A percentile compares a stretch with the other conserved stretches of the same genome.
Conservation (phyloP, 1,284 basidiomycete genomes). For the Ustilago xerochloae region DNA sequence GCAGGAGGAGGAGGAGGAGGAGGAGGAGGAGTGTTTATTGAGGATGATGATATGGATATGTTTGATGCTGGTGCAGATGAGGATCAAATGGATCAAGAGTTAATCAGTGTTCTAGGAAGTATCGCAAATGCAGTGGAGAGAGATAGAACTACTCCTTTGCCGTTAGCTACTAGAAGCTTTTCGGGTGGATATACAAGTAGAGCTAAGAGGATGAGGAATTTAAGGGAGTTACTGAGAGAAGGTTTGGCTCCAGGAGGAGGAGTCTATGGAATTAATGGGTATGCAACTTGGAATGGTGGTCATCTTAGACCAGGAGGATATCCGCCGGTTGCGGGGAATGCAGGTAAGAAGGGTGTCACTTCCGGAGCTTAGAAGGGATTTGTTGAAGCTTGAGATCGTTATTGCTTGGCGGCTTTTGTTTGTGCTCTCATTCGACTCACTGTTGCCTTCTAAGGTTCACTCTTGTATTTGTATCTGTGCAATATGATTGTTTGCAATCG, state of each 20-base stretch:
- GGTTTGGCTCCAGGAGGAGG: slow-evolving; percentile 50
- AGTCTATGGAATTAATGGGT: slow-evolving; percentile 47
- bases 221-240: slow-evolving; percentile 55
- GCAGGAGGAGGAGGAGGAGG: neutral
- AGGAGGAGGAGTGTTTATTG: slow-evolving; percentile 25
- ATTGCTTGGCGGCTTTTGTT: too few relatives aligned
- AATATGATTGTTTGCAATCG: neutral
- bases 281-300: slow-evolving; percentile 40
- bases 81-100: slow-evolving; percentile 60
- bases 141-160: slow-evolving; percentile 57
- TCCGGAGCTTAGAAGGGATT: slow-evolving; percentile 4
- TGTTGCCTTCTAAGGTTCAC: too few relatives aligned
- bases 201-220: slow-evolving; percentile 54
- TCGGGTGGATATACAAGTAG: slow-evolving; percentile 57
- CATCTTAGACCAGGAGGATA: slow-evolving; percentile 3
- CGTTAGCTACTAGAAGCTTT: slow-evolving; percentile 54
- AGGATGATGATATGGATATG: slow-evolving; percentile 61
- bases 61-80: slow-evolving; percentile 52
- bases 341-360: slow-evolving; percentile 28
- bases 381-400: too few relatives aligned
- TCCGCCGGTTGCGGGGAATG: neutral
- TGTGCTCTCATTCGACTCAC: too few relatives aligned
- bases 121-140: slow-evolving; percentile 46
- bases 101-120: slow-evolving; percentile 42
- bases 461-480: slow-evolving; percentile 17